Percentiles rank a stretch among this genome's conserved stretches.
phyloP scores from a whole-genome alignment of 176 grass and related monocot genomes.

The Themeda triandra region DNA sequence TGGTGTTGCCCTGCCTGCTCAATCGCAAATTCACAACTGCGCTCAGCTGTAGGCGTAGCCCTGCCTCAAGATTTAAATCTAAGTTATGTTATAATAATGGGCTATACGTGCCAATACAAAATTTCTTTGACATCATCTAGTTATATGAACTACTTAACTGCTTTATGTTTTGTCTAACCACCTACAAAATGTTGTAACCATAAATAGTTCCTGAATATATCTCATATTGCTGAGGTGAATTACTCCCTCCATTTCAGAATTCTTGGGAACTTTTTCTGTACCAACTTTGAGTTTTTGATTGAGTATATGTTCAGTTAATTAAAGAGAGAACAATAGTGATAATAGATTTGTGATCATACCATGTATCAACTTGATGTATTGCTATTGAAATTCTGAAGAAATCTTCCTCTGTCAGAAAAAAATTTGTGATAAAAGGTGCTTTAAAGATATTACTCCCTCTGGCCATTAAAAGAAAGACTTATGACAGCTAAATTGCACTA shows the following conservation, averaged over 20 bases:
- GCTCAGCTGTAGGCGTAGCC: not conserved
- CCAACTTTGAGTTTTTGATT: not conserved
- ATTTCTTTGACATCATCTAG: not conserved
- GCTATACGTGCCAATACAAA: conserved; percentile 5
- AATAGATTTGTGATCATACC: too few relatives aligned
- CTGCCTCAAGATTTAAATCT: not conserved
- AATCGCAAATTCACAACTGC: conserved; percentile 4
- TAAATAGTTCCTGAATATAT: not conserved
- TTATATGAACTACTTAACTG: not conserved
- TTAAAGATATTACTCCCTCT: not conserved
- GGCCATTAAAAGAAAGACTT: not conserved
- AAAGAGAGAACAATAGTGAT: too few relatives aligned
- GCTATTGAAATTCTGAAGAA: not conserved
- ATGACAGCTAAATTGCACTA: not conserved
- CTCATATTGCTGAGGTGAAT: not conserved
- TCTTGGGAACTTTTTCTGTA: not conserved
- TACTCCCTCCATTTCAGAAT: not conserved
- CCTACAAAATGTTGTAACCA: not conserved
- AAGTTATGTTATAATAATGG: not conserved
- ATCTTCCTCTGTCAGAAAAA: not conserved
- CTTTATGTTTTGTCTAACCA: not conserved
- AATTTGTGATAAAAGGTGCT: not conserved
- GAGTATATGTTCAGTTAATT: too few relatives aligned
- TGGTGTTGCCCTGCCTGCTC: not conserved
- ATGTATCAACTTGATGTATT: not conserved